A percentile compares a stretch with the other conserved stretches of the same genome.
Conservation (phyloP, 495 filamentous ascomycete species). For the Letharia lupina region DNA sequence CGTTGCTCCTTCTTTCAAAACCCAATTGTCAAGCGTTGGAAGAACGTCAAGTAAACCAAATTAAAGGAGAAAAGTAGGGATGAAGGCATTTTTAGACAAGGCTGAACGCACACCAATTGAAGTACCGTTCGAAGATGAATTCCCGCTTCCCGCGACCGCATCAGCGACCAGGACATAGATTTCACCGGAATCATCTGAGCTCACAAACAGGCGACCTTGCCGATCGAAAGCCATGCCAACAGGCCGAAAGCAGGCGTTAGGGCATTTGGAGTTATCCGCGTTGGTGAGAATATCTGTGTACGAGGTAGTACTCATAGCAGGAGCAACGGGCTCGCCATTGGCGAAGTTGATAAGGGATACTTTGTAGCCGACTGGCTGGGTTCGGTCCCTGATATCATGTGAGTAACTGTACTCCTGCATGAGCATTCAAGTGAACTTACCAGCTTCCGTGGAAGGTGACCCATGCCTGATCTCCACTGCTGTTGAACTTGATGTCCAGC, state of each 20-base stretch:
- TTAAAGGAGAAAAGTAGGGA: background rate
- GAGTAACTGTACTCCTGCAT: background rate
- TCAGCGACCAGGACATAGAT: conserved; percentile 42
- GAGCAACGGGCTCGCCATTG: conserved; percentile 36
- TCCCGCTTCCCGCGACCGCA: background rate
- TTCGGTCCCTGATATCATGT: conserved; percentile 33
- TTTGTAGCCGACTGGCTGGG: conserved; percentile 48
- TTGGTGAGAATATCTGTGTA: conserved; percentile 45
- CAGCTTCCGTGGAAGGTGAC: conserved; percentile 50
- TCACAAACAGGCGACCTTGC: conserved; percentile 46
- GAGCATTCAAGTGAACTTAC: conserved; percentile 23
- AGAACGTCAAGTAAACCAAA: background rate
- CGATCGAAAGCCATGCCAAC: conserved; percentile 46
- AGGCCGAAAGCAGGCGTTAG: conserved; percentile 46
- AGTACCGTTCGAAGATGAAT: background rate
- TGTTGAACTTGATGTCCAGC: conserved; percentile 51
- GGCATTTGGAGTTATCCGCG: conserved; percentile 36
- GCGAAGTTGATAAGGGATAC: conserved; percentile 39
- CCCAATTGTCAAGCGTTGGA: background rate
- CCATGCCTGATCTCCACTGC: conserved; percentile 35
- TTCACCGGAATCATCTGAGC: conserved; percentile 49
- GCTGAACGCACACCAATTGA: background rate
- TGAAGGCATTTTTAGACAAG: background rate
- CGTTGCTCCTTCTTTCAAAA: too few species aligned
- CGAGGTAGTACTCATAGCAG: conserved; percentile 34